Percentiles rank a stretch among this genome's conserved stretches.
Evolutionary conservation across 768 basidiomycete species (phyloP).

Genomic region (Lentinula detonsa): DNA sequence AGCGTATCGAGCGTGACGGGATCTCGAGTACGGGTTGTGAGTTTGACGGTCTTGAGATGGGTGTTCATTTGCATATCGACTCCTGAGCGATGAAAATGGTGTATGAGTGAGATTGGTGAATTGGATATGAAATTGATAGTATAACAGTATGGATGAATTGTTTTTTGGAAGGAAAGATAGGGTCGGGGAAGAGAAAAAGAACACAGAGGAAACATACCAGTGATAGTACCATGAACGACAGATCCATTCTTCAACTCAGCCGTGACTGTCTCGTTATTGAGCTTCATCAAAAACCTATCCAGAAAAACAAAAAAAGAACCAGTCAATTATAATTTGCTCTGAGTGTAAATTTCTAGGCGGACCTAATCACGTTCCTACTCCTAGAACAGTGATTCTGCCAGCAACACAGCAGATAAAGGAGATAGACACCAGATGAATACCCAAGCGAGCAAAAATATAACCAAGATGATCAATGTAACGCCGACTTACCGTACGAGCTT

Average conservation of each 20-base stretch:
- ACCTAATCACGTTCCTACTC: not conserved
- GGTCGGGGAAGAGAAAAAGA: not conserved
- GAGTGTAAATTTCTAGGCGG: not conserved
- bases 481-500: conserved; percentile 72
- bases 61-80: conserved; percentile 99
- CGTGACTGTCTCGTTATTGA: conserved; percentile 99
- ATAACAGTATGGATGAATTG: not conserved
- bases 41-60: conserved; percentile 94
- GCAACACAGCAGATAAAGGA: too few species aligned
- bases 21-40: conserved; percentile 89
- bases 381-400: not conserved
- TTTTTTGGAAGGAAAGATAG: not conserved
- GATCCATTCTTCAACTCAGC: conserved; percentile 98
- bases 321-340: not conserved
- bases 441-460: not conserved
- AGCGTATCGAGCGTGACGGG: conserved; percentile 83
- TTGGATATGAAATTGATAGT: conserved; percentile 2
- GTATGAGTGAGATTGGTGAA: not conserved
- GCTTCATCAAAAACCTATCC: conserved; percentile 94
- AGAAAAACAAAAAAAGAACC: conserved; percentile 10
- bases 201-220: conserved; percentile 51
- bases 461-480: not conserved
- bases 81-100: conserved; percentile 41
- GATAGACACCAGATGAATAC: too few species aligned
- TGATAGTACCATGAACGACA: conserved; percentile 92